These are phyloP conservation scores for Cytospora paraplurivora DNA, from an alignment of 2,329 filamentous ascomycete species.

Conservation along the genomic window DNA sequence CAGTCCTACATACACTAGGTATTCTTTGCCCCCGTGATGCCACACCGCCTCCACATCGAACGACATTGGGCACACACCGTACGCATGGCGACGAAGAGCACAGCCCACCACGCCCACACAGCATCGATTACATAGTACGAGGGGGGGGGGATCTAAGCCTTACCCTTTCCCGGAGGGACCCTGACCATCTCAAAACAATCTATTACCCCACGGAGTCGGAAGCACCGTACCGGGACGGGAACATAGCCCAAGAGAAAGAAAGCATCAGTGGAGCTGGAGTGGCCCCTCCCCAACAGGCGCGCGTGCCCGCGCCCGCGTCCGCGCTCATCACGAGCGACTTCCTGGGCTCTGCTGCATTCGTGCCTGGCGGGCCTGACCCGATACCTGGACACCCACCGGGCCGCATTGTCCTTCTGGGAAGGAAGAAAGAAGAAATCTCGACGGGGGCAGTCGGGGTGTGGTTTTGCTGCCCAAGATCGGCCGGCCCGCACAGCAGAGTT, in stretches of 20 bases:
- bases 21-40: neutral
- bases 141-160: no score
- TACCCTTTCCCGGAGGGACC: no score
- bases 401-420: neutral
- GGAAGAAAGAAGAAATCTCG: constrained; percentile 15
- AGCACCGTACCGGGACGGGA: no score
- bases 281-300: no score
- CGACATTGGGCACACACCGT: neutral
- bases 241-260: no score
- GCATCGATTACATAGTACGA: no score
- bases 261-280: no score
- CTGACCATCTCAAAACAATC: no score
- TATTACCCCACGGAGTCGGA: no score
- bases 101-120: neutral
- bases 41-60: constrained; percentile 4
- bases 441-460: constrained; percentile 5
- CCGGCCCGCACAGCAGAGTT: neutral
- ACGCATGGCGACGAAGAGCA: neutral
- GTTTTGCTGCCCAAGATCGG: constrained; percentile 5
- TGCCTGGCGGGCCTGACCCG: constrained; percentile 5
- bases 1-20: neutral
- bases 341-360: neutral
- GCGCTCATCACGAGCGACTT: neutral
- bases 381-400: neutral
- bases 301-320: no score